A percentile compares a stretch with the other conserved stretches of the same genome.
phyloP scores from a whole-genome alignment of 768 basidiomycete genomes.

The Melanogaster broomeanus region DNA sequence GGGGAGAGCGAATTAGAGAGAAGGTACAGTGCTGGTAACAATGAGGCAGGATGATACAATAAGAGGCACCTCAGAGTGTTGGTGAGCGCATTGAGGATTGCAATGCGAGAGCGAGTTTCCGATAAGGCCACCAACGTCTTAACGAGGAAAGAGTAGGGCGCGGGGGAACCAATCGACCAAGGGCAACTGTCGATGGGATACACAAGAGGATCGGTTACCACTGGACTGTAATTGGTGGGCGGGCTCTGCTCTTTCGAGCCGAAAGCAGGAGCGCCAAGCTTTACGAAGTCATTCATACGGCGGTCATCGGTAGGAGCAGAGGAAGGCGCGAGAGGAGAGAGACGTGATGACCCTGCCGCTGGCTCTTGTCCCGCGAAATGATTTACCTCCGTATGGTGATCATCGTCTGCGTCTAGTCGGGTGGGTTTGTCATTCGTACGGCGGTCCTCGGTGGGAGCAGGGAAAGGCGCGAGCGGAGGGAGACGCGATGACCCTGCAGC shows the following conservation, averaged over 20 bases:
- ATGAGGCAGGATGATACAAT: conserved; percentile 62
- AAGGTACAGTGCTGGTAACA: conserved; percentile 78
- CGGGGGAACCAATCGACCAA: conserved; percentile 40
- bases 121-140: conserved; percentile 62
- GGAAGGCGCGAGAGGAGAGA: background rate
- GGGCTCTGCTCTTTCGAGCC: conserved; percentile 25
- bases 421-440: conserved; percentile 7
- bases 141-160: conserved; percentile 73
- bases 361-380: background rate
- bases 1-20: conserved; percentile 81
- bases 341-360: background rate
- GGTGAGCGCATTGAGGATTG: conserved; percentile 66
- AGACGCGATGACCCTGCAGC: background rate
- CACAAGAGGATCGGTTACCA: conserved; percentile 47
- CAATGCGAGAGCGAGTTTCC: conserved; percentile 70
- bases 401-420: conserved; percentile 15
- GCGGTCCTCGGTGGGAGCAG: conserved; percentile 4
- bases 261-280: conserved; percentile 12
- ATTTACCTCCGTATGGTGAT: conserved; percentile 20
- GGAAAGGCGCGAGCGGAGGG: background rate
- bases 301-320: conserved; percentile 6
- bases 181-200: conserved; percentile 47
- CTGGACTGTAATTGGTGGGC: conserved; percentile 27
- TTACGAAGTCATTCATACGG: background rate
- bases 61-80: conserved; percentile 76